Evolutionary conservation across 2,329 filamentous ascomycete genomes (phyloP), one percentile per base, ranked within the genome.

Genomic region (Fusarium nisikadoi): DNA sequence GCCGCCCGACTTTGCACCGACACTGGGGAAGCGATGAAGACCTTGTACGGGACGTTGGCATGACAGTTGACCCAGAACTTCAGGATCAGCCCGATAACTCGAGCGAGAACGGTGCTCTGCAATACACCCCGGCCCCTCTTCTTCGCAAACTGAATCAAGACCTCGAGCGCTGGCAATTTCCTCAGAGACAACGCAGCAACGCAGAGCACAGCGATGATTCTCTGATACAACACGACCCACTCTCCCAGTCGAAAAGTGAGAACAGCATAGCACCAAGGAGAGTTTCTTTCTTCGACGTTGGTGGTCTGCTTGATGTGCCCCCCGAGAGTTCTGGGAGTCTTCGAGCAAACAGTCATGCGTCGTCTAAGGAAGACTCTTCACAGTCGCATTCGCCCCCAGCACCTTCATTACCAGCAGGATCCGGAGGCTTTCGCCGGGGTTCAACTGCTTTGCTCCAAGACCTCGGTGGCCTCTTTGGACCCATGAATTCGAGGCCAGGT

Each of bases 11-110:
- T 16, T 69, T 91, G 47, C 83, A 91, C 66, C 88, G 89, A 54
- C 89, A 93, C 62, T 95, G 93, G 91, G 94, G 94, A 46, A 97
- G 94, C 75, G 95, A 98, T 76, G 94, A 97, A 78, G 94, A 98
- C 79, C 88, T 98, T 2, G 94, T 97, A 8, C 87, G 92, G 55
- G 93, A 91, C 67, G 77, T 97, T 7, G 95, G 95, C 12, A 89
- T 95, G 42, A 89, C 92, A 17, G 86, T 90, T 7, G 84, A 87
- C 42, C 85, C 85, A 2, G 84, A 87, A 60, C 78, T 91, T 23
- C 84, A 86, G 36, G 82, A 84, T 16, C 76, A 72, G 5, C 79
- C 77, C 5, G 74, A 76, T 25, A 73, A 73, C 6, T 70, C 71
- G 5, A 75, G 76, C 19, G 77, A 79, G 31, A 75, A 76, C 33